A percentile compares a stretch with the other conserved stretches of the same genome.
These are phyloP conservation scores for Paulownia fortunei DNA, from an alignment of 257 asterid species.

Conservation along the genomic window DNA sequence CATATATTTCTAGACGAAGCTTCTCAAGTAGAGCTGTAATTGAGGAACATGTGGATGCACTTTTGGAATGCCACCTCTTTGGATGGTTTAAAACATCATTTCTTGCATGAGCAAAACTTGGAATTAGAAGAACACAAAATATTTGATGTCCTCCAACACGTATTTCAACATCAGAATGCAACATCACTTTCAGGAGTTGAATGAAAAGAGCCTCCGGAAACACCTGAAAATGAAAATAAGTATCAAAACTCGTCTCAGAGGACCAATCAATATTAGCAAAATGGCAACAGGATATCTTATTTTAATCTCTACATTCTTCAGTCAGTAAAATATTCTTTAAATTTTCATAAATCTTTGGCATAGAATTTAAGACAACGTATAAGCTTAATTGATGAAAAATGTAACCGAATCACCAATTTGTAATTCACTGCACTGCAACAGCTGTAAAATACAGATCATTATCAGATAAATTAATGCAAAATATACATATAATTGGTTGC, in stretches of 20 bases:
- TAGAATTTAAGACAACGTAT: not conserved
- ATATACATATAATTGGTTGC: not conserved
- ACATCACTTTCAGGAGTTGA: conserved; percentile 88
- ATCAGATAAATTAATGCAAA: not conserved
- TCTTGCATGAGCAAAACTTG: conserved; percentile 68
- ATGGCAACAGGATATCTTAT: not conserved
- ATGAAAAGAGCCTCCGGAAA: conserved; percentile 86
- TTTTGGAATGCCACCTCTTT: conserved; percentile 68
- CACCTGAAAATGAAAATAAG: conserved; percentile 52
- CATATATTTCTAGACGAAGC: conserved; percentile 80
- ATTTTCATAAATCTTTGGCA: not conserved
- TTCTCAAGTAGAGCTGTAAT: conserved; percentile 88
- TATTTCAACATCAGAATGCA: conserved; percentile 86
- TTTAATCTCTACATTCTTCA: not conserved
- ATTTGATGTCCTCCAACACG: conserved; percentile 95
- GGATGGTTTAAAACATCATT: conserved; percentile 61
- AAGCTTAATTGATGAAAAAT: not conserved
- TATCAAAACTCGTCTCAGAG: not conserved
- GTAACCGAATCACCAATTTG: not conserved
- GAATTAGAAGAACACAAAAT: conserved; percentile 83
- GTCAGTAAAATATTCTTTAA: not conserved
- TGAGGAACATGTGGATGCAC: conserved; percentile 81
- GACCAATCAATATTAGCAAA: not conserved
- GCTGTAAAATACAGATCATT: not conserved
- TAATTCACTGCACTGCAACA: not conserved